These are phyloP conservation scores for Dendrocalamus sinicus DNA, from an alignment of 176 grass and related monocot genomes.

Conservation along the genomic window DNA sequence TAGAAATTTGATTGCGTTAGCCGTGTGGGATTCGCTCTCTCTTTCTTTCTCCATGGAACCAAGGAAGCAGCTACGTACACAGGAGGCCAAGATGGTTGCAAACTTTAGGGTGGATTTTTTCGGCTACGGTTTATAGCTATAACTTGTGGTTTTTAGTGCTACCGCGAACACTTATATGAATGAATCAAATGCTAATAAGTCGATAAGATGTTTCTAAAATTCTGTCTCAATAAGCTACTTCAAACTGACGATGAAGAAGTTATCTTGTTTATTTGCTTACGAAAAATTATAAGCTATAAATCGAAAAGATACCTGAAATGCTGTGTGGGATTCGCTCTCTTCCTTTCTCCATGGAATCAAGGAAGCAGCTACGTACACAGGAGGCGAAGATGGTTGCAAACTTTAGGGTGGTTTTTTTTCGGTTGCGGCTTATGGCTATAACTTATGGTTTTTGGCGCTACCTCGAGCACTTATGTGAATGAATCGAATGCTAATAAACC, in stretches of 20 bases:
- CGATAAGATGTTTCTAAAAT: too few relatives aligned
- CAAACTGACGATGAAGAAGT: too few relatives aligned
- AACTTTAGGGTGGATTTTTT: neutral
- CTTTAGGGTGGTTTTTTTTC: too few relatives aligned
- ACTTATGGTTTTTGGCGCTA: too few relatives aligned
- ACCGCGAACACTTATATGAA: fast-evolving
- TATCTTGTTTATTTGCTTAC: too few relatives aligned
- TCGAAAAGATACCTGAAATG: neutral
- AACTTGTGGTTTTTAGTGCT: too few relatives aligned
- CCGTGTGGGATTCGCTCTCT: neutral
- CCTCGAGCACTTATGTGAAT: too few relatives aligned
- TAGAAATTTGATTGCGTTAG: neutral
- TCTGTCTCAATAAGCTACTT: too few relatives aligned
- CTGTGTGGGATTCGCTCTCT: neutral
- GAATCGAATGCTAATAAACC: too few relatives aligned
- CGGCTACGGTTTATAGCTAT: too few relatives aligned
- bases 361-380: neutral
- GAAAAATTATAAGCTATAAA: too few relatives aligned
- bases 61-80: neutral
- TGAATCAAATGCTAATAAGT: too few relatives aligned
- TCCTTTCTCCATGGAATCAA: neutral
- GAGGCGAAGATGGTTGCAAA: neutral
- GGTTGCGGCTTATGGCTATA: fast-evolving
- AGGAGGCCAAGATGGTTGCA: neutral
- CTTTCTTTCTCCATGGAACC: neutral